Conservation (phyloP, 371 early-diverging fungal species). For the Parasitella parasitica region DNA sequence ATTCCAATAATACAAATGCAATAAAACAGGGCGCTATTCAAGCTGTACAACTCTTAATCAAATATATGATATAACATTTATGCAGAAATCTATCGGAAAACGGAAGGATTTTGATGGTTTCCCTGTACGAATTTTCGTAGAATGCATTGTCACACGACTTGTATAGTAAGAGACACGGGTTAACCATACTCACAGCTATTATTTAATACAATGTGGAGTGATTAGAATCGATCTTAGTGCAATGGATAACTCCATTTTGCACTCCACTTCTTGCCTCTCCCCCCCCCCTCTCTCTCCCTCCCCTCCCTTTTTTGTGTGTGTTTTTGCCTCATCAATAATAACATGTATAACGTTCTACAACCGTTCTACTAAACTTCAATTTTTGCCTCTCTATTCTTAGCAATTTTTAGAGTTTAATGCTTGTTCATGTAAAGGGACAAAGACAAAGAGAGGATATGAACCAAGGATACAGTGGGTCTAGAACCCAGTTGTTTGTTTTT, state of each 20-base stretch:
- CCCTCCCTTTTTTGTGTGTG: neutral
- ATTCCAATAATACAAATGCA: no score
- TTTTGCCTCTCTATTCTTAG: neutral
- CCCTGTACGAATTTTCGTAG: neutral
- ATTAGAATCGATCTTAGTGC: neutral
- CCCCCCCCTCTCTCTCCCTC: neutral
- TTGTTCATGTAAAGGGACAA: neutral
- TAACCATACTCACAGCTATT: neutral
- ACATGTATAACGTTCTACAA: neutral
- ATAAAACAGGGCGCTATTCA: neutral
- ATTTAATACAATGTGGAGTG: no score
- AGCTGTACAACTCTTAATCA: neutral
- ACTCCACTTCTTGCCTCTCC: neutral
- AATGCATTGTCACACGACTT: conserved; percentile 7
- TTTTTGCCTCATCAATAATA: neutral
- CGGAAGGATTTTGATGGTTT: conserved; percentile 2
- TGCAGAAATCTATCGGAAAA: conserved; percentile 5
- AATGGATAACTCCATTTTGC: neutral
- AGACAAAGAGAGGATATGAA: neutral
- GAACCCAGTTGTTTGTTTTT: neutral
- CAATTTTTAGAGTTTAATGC: neutral
- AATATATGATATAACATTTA: neutral
- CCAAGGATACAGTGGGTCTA: no score
- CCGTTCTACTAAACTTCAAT: neutral
- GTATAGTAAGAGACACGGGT: neutral